Evolutionary conservation across 495 filamentous ascomycete species (phyloP).

Genomic region (Podospora comata): DNA sequence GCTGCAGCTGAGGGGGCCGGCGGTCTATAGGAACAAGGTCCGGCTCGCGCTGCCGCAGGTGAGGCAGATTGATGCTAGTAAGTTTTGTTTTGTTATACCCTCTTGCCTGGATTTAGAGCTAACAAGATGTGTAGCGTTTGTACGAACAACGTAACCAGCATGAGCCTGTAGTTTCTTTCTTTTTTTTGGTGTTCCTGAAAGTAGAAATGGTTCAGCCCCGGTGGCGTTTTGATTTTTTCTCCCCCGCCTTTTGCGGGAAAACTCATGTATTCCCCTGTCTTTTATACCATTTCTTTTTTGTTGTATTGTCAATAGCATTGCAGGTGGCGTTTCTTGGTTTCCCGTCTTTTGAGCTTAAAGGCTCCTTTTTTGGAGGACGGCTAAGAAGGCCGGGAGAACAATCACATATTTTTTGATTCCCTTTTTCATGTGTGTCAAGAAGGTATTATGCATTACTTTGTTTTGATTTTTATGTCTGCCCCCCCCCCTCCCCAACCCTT

Average conservation of each 20-base stretch:
- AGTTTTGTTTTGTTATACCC: constrained; percentile 41
- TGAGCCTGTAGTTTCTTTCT: not conserved
- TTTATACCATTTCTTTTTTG: not conserved
- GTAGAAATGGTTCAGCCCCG: not conserved
- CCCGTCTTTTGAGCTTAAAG: not conserved
- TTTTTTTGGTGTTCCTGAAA: constrained; percentile 11
- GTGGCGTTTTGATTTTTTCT: not conserved
- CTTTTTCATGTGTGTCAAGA: no score
- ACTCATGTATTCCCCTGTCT: not conserved
- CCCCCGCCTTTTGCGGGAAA: not conserved
- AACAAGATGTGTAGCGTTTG: constrained; percentile 43
- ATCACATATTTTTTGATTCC: no score
- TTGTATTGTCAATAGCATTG: not conserved
- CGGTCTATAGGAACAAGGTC: constrained; percentile 90
- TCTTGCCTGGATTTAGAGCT: constrained; percentile 19
- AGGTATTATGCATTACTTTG: no score
- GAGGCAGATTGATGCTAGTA: constrained; percentile 94
- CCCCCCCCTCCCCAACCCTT: no score
- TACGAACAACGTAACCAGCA: constrained; percentile 22
- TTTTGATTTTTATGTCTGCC: no score
- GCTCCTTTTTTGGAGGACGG: not conserved
- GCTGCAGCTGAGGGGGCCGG: constrained; percentile 68
- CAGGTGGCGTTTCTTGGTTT: not conserved
- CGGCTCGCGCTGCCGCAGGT: constrained; percentile 81
- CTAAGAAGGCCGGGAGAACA: not conserved